These are phyloP conservation scores for Wickerhamiella bombiphila DNA, from an alignment of 805 yeast genomes.

Conservation along the genomic window DNA sequence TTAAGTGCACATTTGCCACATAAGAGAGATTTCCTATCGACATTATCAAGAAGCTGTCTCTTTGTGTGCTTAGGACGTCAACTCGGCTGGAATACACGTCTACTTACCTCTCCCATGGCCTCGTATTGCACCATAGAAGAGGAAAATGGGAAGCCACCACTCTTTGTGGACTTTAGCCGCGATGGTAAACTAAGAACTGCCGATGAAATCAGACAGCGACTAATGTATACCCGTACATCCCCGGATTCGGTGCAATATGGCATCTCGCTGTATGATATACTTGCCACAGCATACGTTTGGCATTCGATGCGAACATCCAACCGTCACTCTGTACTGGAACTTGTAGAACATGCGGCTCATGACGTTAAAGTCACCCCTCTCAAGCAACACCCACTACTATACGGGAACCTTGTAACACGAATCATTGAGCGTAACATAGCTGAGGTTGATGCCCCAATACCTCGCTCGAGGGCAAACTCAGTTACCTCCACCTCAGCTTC, in stretches of 20 bases:
- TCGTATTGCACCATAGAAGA: constrained; percentile 11
- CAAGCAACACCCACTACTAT: constrained; percentile 8
- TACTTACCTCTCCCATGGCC: constrained; percentile 11
- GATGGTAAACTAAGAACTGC: constrained; percentile 11
- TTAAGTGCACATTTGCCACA: not conserved
- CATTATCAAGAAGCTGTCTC: constrained; percentile 9
- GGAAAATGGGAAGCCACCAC: constrained; percentile 2
- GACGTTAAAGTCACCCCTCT: constrained; percentile 8
- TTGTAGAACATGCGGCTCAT: constrained; percentile 15
- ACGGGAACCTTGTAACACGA: constrained; percentile 10
- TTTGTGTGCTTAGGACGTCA: constrained; percentile 9
- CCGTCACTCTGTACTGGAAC: constrained; percentile 12
- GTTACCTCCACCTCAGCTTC: not conserved
- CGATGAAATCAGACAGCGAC: constrained; percentile 14
- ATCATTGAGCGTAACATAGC: constrained; percentile 10
- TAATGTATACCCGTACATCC: constrained; percentile 5
- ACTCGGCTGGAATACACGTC: constrained; percentile 7
- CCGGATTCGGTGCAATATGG: constrained; percentile 9
- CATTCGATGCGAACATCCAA: constrained; percentile 12
- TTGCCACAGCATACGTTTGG: constrained; percentile 15
- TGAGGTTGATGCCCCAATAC: constrained; percentile 13
- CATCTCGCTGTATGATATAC: constrained; percentile 13
- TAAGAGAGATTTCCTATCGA: constrained; percentile 10
- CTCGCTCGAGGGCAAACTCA: constrained; percentile 4
- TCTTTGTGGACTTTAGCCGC: constrained; percentile 17